A percentile compares a stretch with the other conserved stretches of the same genome.
phyloP scores from a whole-genome alignment of 2,329 filamentous ascomycete species.

The Cercospora sp. region DNA sequence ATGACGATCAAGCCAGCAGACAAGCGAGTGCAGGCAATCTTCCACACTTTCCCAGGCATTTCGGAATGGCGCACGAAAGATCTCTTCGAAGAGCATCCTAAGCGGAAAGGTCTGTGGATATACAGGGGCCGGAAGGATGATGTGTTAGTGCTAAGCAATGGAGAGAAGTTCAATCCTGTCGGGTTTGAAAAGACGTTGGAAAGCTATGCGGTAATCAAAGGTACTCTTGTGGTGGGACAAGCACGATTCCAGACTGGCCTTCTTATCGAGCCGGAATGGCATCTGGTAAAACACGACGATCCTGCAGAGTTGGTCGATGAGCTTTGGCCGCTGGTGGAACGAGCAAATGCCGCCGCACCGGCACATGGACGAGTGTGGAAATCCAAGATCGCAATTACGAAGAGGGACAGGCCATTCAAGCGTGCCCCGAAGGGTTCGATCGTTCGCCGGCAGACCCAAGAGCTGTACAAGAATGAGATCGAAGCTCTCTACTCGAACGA shows the following conservation, averaged over 20 bases:
- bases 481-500: conserved; percentile 47
- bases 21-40: conserved; percentile 26
- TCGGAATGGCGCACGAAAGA: conserved; percentile 41
- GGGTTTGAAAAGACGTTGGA: conserved; percentile 29
- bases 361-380: conserved; percentile 46
- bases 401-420: conserved; percentile 49
- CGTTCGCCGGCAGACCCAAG: conserved; percentile 18
- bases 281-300: conserved; percentile 21
- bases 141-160: conserved; percentile 35
- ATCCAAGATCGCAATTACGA: conserved; percentile 47
- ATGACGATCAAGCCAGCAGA: conserved; percentile 36
- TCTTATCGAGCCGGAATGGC: conserved; percentile 36
- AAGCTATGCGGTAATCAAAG: conserved; percentile 33
- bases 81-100: conserved; percentile 32
- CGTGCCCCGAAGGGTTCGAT: conserved; percentile 24
- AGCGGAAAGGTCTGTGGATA: conserved; percentile 30
- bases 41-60: conserved; percentile 38
- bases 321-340: conserved; percentile 24
- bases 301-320: conserved; percentile 20
- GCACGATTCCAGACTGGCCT: conserved; percentile 37
- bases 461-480: conserved; percentile 50
- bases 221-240: conserved; percentile 39
- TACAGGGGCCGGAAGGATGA: conserved; percentile 35
- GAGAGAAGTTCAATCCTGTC: conserved; percentile 35
- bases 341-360: conserved; percentile 20